Base-by-base conservation (phyloP, 352 stramenopile species). In the Stephanocyclus meneghinianus region DNA sequence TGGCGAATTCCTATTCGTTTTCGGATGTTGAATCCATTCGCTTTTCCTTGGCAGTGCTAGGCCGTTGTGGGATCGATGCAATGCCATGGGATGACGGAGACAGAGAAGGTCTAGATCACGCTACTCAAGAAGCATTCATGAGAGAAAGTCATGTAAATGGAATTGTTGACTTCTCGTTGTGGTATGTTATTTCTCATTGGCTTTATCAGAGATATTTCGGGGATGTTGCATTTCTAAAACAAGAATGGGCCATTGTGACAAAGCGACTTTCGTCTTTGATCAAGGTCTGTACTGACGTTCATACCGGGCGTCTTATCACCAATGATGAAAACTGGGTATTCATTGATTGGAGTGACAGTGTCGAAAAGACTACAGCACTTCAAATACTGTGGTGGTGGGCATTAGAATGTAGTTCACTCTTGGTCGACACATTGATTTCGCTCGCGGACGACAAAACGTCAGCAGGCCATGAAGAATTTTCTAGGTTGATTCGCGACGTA, bases 351-450 rank as follows among this genome's bases (percentile, higher is more conserved):
- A 74, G 59, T 4, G 73, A 63, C 32, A 65, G 73, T 64, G 48
- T 57, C 15, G 56, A 78, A 18, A 85, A 85, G 21, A 61, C 53
- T 57, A 51, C 35, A 48, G 21, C 78, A 16, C 40, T 85, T 40
- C 78, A 85, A 37, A 74, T 81, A 37, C 47, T 85, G 32, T 85
- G 71, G 72, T 85, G 78, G 78, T 76, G 71, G 71, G 72, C 78
- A 42, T 56, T 85, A 5, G 53, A 81, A 51, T 81, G 78, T 62
- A 50, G 21, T 13, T 47, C 56, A 57, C 56, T 48, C 1, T 57
- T 85, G 59, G 61, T 67, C 29, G 51, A 70, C 57, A 66, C 68
- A 71, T 50, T 78, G 18, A 37, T 47, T 45, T 48, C n/a, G 29
- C 3, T 29, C 35, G 48, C 3, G 32, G 35, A 65, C 51, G 11